phyloP scores from a whole-genome alignment of 2,329 filamentous ascomycete genomes.

The Hypoxylon sp. region DNA sequence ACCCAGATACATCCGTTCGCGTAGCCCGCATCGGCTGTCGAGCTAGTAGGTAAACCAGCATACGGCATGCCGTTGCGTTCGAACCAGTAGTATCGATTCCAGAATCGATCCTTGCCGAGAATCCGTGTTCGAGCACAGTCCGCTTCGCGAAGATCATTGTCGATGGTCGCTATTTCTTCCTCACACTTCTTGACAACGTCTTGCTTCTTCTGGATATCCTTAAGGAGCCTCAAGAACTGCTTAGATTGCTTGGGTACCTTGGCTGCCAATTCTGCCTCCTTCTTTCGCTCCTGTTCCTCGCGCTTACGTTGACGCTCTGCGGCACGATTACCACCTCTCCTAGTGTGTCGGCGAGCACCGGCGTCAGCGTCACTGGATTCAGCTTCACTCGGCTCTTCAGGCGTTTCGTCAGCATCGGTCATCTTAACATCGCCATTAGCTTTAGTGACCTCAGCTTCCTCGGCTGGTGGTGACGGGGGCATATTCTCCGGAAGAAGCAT shows the following conservation, averaged over 20 bases:
- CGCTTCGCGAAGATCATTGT: constrained; percentile 93
- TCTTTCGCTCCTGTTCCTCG: constrained; percentile 79
- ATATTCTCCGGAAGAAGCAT: constrained; percentile 80
- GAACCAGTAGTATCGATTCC: constrained; percentile 99
- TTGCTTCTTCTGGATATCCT: constrained; percentile 91
- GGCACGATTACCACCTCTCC: constrained; percentile 76
- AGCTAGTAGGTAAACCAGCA: constrained; percentile 87
- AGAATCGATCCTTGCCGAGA: constrained; percentile 94
- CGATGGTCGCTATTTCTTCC: constrained; percentile 85
- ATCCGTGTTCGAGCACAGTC: constrained; percentile 92
- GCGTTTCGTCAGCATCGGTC: constrained; percentile 75
- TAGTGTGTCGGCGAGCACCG: constrained; percentile 64
- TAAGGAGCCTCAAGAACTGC: constrained; percentile 87
- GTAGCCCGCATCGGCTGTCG: constrained; percentile 88
- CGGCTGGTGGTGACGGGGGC: constrained; percentile 71
- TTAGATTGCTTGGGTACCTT: constrained; percentile 86
- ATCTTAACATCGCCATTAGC: constrained; percentile 73
- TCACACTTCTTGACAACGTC: constrained; percentile 85
- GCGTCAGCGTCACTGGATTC: constrained; percentile 81
- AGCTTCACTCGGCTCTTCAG: constrained; percentile 70
- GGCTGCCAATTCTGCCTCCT: constrained; percentile 73
- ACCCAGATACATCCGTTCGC: constrained; percentile 97
- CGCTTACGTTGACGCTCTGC: constrained; percentile 83
- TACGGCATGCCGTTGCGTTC: constrained; percentile 99
- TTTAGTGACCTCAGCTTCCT: constrained; percentile 61